Conservation (phyloP, 192 early-diverging fungal genomes). For the Pilobolus umbonatus region DNA sequence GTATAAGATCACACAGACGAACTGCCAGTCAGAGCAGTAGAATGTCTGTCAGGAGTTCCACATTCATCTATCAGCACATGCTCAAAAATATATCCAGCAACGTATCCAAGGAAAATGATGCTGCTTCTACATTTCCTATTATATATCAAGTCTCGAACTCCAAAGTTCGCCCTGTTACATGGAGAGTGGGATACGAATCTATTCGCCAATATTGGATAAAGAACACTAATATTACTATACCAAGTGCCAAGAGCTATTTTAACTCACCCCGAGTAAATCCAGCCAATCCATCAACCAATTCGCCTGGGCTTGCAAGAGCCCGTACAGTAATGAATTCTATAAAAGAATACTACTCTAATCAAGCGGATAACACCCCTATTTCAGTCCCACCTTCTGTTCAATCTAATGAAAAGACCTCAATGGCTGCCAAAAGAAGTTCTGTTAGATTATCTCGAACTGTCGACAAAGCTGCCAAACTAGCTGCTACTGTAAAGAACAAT, state of each 20-base stretch:
- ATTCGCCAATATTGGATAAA: constrained; percentile 34
- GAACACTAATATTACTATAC: constrained; percentile 5
- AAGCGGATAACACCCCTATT: not conserved
- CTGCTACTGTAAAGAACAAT: constrained; percentile 9
- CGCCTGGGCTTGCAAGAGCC: constrained; percentile 24
- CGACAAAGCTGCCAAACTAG: constrained; percentile 26
- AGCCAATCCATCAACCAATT: not conserved
- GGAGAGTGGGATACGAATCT: constrained; percentile 27
- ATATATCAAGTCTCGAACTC: constrained; percentile 22
- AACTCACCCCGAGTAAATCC: not conserved
- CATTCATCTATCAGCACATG: not conserved
- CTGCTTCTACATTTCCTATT: constrained; percentile 14
- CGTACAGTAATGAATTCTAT: constrained; percentile 29
- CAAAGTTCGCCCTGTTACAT: constrained; percentile 12
- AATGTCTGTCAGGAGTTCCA: constrained; percentile 6
- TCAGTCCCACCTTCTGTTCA: not conserved
- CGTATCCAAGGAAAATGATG: not conserved
- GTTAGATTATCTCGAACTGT: constrained; percentile 22
- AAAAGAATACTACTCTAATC: constrained; percentile 14
- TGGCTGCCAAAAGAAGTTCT: constrained; percentile 16
- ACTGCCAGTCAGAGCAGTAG: constrained; percentile 2
- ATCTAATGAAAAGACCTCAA: not conserved
- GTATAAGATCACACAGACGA: not conserved
- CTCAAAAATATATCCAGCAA: too few relatives aligned
- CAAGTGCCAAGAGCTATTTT: constrained; percentile 21